Evolutionary conservation across 352 stramenopile species (phyloP), one percentile per base, ranked within the genome.

Genomic region (Globisporangium iwayamae): DNA sequence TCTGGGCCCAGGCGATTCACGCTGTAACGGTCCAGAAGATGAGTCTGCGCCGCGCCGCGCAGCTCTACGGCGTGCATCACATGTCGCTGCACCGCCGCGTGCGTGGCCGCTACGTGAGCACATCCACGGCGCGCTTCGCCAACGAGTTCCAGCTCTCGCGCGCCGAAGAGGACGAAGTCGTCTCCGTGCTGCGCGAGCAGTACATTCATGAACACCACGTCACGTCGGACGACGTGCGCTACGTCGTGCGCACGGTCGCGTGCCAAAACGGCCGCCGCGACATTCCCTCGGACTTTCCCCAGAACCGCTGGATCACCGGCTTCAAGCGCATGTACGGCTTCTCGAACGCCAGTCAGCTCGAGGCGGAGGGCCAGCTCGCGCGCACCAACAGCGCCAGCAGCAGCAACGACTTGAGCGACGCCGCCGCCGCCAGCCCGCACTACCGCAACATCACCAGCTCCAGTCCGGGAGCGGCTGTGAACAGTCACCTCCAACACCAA

Each of bases 311-410:
- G 78, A 72, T 87, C 65, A 60, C 71, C 25, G 61, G 72, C 41
- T 87, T 87, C 55, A 79, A 80, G 66, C 78, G 74, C n/a, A 56
- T 62, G 25, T 68, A 85, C 57, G 76, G 76, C 59, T 81, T 87
- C 53, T 62, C 52, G 25, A 28, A 38, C 18, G 38, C 78, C 36
- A 66, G 70, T n/a, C 70, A 28, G 25, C 25, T 28, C 25, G 25
- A 28, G 1, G 25, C 62, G 10, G 36, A 45, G 43, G 22, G 62
- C 62, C 48, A 52, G 52, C 14, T 54, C 48, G 22, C 38, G 25
- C 20, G 63, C 56, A 18, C 62, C 13, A 57, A 36, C 54, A 62
- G 34, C 45, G 60, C 51, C 45, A 60, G 22, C 59, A 65, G n/a
- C 34, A 64, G 22, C 59, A 65, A 14, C 36, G 36, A 2, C 36